These are phyloP conservation scores for Sugiyamaella xylanicola DNA, from an alignment of 1,139 yeast species.

Conservation along the genomic window DNA sequence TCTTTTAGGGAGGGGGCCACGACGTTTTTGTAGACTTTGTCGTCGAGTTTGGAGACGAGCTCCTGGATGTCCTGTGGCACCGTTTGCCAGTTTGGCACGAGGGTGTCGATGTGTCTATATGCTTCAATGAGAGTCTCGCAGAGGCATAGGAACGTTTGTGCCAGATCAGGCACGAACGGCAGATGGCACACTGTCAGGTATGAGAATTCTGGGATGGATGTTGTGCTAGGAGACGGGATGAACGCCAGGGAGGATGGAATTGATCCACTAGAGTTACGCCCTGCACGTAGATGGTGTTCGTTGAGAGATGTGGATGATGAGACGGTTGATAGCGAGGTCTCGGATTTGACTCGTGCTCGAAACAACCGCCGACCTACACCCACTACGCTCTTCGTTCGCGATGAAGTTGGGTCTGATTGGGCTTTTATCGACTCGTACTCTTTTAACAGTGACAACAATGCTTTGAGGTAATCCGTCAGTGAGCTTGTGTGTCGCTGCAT, in stretches of 20 bases:
- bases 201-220: constrained; percentile 27
- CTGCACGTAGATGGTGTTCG: constrained; percentile 9
- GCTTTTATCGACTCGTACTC: constrained; percentile 33
- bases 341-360: constrained; percentile 31
- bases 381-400: constrained; percentile 30
- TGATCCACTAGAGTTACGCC: constrained; percentile 16
- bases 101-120: constrained; percentile 30
- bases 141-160: constrained; percentile 37
- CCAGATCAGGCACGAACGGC: constrained; percentile 39
- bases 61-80: constrained; percentile 31
- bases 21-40: constrained; percentile 32
- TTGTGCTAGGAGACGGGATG: constrained; percentile 15
- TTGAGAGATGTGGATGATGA: constrained; percentile 2
- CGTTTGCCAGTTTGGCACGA: constrained; percentile 22
- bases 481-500: constrained; percentile 26
- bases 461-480: constrained; percentile 30
- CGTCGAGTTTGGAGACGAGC: constrained; percentile 35
- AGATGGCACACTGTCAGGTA: constrained; percentile 34
- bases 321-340: constrained; percentile 15
- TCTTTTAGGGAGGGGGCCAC: constrained; percentile 37
- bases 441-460: constrained; percentile 30
- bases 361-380: constrained; percentile 36
- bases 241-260: constrained; percentile 13
- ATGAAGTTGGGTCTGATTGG: constrained; percentile 24
- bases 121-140: constrained; percentile 37